phyloP scores from a whole-genome alignment of 2,329 filamentous ascomycete species.

The Didymella exigua region DNA sequence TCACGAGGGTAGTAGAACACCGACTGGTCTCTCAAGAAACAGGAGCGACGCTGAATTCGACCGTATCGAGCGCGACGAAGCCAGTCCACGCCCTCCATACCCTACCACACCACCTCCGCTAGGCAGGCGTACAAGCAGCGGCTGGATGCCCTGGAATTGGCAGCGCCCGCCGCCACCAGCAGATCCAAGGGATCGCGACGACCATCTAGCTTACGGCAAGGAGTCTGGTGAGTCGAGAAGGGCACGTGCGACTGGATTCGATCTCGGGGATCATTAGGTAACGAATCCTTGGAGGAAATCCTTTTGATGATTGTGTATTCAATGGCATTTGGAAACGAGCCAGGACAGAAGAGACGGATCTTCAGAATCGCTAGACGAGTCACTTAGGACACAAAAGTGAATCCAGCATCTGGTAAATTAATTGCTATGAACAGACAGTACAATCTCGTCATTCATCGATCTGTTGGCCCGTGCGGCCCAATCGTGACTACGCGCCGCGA shows the following conservation, averaged over 20 bases:
- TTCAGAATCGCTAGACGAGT: not conserved
- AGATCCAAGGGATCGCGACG: constrained; percentile 27
- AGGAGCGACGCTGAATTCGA: constrained; percentile 89
- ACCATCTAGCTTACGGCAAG: constrained; percentile 44
- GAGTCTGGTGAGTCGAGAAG: constrained; percentile 32
- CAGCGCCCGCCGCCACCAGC: constrained; percentile 26
- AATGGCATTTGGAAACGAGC: constrained; percentile 16
- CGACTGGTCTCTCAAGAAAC: constrained; percentile 69
- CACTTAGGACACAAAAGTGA: constrained; percentile 10
- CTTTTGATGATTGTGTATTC: constrained; percentile 5
- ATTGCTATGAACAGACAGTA: not conserved
- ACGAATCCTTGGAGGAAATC: constrained; percentile 17
- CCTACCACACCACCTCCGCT: constrained; percentile 42
- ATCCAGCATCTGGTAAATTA: constrained; percentile 5
- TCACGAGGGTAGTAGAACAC: constrained; percentile 47
- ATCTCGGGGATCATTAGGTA: constrained; percentile 40
- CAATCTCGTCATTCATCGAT: not conserved
- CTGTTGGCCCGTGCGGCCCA: constrained; percentile 3
- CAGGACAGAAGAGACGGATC: constrained; percentile 4
- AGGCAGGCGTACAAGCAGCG: constrained; percentile 41
- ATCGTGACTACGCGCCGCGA: constrained; percentile 15
- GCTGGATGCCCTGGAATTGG: constrained; percentile 61
- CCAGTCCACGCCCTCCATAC: constrained; percentile 50
- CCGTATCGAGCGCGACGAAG: constrained; percentile 75
- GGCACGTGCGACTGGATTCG: constrained; percentile 39